These are phyloP conservation scores for Saccharomyces hybrid DNA, from an alignment of 1,139 yeast species.

Conservation along the genomic window DNA sequence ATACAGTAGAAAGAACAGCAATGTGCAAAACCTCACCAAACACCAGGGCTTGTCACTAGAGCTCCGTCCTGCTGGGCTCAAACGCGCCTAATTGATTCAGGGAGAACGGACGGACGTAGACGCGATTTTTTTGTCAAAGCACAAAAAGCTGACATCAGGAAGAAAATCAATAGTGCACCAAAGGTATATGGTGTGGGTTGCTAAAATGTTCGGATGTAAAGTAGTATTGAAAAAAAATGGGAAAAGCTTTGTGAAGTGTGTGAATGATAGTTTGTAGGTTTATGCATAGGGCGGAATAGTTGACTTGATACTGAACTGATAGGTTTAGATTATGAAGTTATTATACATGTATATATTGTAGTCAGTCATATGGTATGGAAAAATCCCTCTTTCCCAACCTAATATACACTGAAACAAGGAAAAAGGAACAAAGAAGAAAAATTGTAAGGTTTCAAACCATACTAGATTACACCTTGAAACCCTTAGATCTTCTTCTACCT, in stretches of 20 bases:
- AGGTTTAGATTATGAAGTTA: neutral
- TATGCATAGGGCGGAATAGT: neutral
- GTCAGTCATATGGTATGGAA: neutral
- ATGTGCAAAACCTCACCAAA: neutral
- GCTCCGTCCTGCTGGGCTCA: neutral
- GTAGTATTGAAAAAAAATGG: neutral
- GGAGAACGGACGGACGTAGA: neutral
- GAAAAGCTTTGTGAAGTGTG: too few species aligned
- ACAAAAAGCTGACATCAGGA: neutral
- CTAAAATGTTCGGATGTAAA: neutral
- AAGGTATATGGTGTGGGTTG: neutral
- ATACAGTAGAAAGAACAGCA: neutral
- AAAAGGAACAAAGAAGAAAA: neutral
- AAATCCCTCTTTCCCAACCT: neutral
- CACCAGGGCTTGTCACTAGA: neutral
- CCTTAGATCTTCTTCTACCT: constrained; percentile 99
- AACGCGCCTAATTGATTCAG: neutral
- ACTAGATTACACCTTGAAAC: constrained; percentile 93
- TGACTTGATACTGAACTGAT: neutral
- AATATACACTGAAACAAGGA: neutral
- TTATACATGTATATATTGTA: neutral
- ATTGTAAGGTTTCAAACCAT: neutral
- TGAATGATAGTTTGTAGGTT: too few species aligned
- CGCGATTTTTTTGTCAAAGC: neutral
- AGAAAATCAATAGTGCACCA: neutral